phyloP scores from a whole-genome alignment of 2,329 filamentous ascomycete genomes.

The Fusarium sp. region DNA sequence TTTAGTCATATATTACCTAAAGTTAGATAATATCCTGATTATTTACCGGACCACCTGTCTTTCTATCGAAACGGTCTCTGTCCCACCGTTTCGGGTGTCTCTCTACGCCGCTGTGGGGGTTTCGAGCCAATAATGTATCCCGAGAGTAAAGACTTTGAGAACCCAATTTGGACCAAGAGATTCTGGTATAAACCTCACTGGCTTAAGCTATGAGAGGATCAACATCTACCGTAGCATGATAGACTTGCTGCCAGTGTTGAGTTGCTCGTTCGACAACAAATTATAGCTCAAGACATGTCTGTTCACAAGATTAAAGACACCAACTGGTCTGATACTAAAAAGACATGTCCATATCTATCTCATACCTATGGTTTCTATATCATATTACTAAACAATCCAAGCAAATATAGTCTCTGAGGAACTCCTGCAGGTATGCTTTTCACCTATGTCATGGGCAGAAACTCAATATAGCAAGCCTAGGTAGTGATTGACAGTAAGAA shows the following conservation, averaged over 20 bases:
- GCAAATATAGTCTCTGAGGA: background rate
- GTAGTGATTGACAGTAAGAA: no score
- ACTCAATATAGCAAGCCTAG: background rate
- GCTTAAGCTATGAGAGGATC: no score
- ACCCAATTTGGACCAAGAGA: slow-evolving; percentile 16
- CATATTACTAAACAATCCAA: background rate
- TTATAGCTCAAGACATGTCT: no score
- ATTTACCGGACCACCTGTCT: no score
- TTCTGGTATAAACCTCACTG: background rate
- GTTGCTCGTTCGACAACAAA: no score
- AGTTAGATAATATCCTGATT: no score
- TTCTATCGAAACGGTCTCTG: slow-evolving; percentile 10
- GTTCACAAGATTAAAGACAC: no score
- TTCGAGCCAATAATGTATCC: slow-evolving; percentile 36
- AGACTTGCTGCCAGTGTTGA: background rate
- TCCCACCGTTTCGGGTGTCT: slow-evolving; percentile 33
- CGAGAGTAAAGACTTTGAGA: slow-evolving; percentile 2
- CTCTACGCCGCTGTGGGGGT: slow-evolving; percentile 34
- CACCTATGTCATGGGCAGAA: background rate
- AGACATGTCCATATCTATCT: no score
- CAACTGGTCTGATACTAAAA: no score
- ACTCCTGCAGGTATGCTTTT: background rate
- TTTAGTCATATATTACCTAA: no score
- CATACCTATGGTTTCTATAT: no score
- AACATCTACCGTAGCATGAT: no score